These are phyloP conservation scores for Phytophthora fragariaefolia DNA, from an alignment of 352 stramenopile genomes.

Conservation along the genomic window DNA sequence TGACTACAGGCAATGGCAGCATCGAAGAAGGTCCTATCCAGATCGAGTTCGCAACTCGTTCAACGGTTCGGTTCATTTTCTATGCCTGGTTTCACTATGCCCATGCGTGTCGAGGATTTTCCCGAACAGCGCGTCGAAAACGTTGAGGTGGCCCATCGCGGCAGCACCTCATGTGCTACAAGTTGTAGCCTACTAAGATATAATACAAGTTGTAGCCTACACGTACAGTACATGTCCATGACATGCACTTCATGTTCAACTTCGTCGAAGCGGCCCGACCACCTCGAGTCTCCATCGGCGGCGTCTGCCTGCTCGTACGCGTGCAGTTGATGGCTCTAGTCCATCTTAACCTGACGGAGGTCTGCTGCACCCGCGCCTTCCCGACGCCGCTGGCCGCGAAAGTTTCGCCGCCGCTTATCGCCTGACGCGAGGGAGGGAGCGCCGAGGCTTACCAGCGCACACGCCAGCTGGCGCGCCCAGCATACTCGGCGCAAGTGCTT, in stretches of 20 bases:
- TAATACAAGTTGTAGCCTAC: too few relatives aligned
- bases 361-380: constrained; percentile 7
- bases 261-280: too few relatives aligned
- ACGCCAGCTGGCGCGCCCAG: constrained; percentile 15
- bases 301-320: background rate
- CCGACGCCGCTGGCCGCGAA: constrained; percentile 10
- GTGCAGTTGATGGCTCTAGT: constrained; percentile 4
- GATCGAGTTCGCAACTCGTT: too few relatives aligned
- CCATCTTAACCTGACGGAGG: background rate
- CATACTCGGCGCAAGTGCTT: constrained; percentile 18
- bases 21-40: too few relatives aligned
- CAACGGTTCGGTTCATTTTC: constrained; percentile 11
- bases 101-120: background rate
- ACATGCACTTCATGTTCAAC: too few relatives aligned
- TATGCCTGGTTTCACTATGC: constrained; percentile 2
- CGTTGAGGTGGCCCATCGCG: constrained; percentile 7
- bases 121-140: too few relatives aligned
- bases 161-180: too few relatives aligned
- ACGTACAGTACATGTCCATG: too few relatives aligned
- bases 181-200: too few relatives aligned
- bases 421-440: constrained; percentile 10
- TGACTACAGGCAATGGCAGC: too few relatives aligned
- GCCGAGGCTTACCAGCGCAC: constrained; percentile 12
- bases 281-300: background rate
- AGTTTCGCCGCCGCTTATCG: background rate